Evolutionary conservation across 2,329 filamentous ascomycete species (phyloP), one percentile per base, ranked within the genome.

Genomic region (Fusarium subglutinans): DNA sequence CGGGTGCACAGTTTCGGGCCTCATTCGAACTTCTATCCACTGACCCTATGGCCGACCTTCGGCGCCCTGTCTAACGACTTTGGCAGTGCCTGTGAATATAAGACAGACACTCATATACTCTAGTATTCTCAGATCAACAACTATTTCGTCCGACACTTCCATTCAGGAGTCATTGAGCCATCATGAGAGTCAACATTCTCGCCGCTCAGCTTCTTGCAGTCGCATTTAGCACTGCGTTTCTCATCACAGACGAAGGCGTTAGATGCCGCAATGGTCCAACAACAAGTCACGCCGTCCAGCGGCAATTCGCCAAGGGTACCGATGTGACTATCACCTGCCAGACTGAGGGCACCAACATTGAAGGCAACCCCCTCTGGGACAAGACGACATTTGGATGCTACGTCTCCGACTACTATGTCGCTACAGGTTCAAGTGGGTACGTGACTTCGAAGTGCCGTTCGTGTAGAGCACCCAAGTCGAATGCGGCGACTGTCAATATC

Each of bases 341-440:
- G 17, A 69, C 44, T 1, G 43, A 35, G 6, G 68, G 68, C 28
- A 69, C 59, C 26, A 57, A 60, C 12, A 30, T 70, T 15, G 18
- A 41, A 18, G 66, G 68, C 3, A 38, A 55, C 18, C 18, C 8
- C 13, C 57, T 69, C 22, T 70, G 68, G 66, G 66, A 70, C 17
- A 70, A 69, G 33, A 51, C 50, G 24, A 38, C 59, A 1, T 38
- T 60, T 8, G 66, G 54, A 10, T 69, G 68, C 15, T 69, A 65
- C 8, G 54, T 69, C 11, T 70, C 68, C 8, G 68, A 70, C 26
- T 69, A 69, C 26, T 70, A 63, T 10, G 66, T 69, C 14, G 60
- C 60, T 8, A 69, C 63, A 8, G 63, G 50, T 0, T 68, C 63
- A 6, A 69, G 64, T 1, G 54, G 54, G 2, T 65, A 44, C 1